Evolutionary conservation across 495 filamentous ascomycete species (phyloP), one percentile per base, ranked within the genome.

Genomic region (Aspergillus ellipticus): DNA sequence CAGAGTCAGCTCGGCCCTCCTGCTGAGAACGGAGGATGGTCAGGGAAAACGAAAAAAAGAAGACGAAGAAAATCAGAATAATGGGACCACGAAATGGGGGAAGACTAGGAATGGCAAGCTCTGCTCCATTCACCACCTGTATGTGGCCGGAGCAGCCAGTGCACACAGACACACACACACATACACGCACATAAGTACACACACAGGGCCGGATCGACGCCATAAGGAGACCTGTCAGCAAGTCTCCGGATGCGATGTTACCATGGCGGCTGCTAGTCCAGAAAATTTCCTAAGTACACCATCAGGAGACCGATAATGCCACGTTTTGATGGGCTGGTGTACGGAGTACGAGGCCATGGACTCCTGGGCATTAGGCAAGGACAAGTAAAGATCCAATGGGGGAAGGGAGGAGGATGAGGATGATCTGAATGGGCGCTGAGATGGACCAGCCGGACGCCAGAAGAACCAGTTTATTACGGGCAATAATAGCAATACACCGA

Each of bases 321-420:
- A 64, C 61, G 62, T 61, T 64, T 55, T 52, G 50, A 54, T 47
- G 53, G 53, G 33, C 50, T 53, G 39, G 42, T 15, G 43, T 31
- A 42, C 29, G 42, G 39, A 49, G 47, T 24, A 48, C 45, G 22
- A 17, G 24, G 15, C 16, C 6, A 16, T 28, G 22, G 45, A 28
- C 45, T 29, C 45, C n/a, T 8, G 17, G 28, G 22, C 13, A 26
- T 28, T 8, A 29, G 28, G 22, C 13, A 26, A 26, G 42, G 22
- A 16, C 3, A 47, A 15, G 22, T 22, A 17, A 28, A 6, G 45
- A 29, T 13, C 13, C 28, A 39, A 39, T 39, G 6, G 35, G 35
- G 2, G 35, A 4, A 4, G 35, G 35, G 33, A 35, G 2, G 33
- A 9, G 22, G 45, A 45, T 45, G 22, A 22, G 28, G 15, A 48